Percentiles rank a stretch among this genome's conserved stretches.
phyloP scores from a whole-genome alignment of 1,284 basidiomycete species.

The Spongiforma sp. region DNA sequence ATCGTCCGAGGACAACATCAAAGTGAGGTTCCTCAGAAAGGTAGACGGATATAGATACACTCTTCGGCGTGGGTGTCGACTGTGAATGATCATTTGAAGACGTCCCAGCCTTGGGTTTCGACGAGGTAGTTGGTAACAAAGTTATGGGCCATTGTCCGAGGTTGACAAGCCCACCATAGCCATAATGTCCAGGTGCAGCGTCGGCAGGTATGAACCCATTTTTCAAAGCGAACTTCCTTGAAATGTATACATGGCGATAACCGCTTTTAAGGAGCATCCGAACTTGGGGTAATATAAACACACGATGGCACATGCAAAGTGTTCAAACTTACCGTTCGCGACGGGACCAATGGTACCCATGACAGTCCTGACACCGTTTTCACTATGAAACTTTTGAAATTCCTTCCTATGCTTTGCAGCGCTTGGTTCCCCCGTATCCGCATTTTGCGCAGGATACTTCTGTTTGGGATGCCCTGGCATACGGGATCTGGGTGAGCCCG shows the following conservation, averaged over 20 bases:
- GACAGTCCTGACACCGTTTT: conserved; percentile 94
- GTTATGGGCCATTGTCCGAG: conserved; percentile 85
- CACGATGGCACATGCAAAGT: background rate
- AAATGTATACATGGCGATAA: conserved; percentile 95
- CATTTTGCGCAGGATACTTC: conserved; percentile 24
- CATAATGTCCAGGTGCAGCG: conserved; percentile 82
- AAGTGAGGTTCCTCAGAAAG: conserved; percentile 96
- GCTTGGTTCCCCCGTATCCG: conserved; percentile 36
- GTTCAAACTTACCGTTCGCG: conserved; percentile 66
- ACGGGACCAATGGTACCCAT: conserved; percentile 92
- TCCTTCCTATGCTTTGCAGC: conserved; percentile 72
- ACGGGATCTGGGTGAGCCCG: conserved; percentile 17
- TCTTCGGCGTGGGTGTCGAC: conserved; percentile 43
- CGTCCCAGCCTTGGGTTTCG: conserved; percentile 22
- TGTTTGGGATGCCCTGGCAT: conserved; percentile 47
- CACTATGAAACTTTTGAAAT: conserved; percentile 86
- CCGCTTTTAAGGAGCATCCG: conserved; percentile 95
- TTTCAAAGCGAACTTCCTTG: conserved; percentile 88
- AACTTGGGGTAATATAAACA: conserved; percentile 50
- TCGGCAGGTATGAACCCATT: conserved; percentile 91
- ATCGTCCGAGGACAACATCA: conserved; percentile 93
- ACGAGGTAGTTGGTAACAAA: conserved; percentile 43
- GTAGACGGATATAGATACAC: conserved; percentile 58
- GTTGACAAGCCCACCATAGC: conserved; percentile 83
- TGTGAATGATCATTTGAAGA: conserved; percentile 13